Evolutionary conservation across 2,329 filamentous ascomycete species (phyloP).

Genomic region (Capronia coronata): DNA sequence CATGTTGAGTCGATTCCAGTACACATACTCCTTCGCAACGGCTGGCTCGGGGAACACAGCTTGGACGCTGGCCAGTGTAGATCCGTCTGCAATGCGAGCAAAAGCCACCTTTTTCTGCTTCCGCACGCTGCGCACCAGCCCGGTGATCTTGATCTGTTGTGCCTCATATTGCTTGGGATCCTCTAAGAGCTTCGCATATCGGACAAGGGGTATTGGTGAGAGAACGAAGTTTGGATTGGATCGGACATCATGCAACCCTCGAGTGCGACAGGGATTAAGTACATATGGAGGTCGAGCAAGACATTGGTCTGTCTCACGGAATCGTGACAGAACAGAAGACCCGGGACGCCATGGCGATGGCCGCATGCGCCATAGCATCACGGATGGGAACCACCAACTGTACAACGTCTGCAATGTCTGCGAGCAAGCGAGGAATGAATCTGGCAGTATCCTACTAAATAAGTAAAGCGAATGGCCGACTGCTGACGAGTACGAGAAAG

Average conservation of each 20-base stretch:
- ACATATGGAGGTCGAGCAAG: not conserved
- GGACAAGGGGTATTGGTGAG: constrained; percentile 3
- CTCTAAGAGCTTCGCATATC: constrained; percentile 11
- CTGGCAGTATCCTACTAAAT: not conserved
- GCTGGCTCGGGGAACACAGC: constrained; percentile 63
- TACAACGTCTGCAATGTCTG: not conserved
- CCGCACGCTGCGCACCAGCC: constrained; percentile 45
- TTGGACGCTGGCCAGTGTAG: constrained; percentile 70
- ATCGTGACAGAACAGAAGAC: not conserved
- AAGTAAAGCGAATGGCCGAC: not conserved
- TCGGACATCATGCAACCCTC: constrained; percentile 3
- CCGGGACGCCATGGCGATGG: constrained; percentile 16
- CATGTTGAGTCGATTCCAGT: constrained; percentile 27
- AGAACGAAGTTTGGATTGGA: not conserved
- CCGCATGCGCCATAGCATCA: constrained; percentile 21
- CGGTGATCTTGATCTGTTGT: constrained; percentile 15
- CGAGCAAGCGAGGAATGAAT: not conserved
- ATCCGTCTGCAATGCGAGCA: constrained; percentile 80
- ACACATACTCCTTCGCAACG: constrained; percentile 64
- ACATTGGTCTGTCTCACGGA: not conserved
- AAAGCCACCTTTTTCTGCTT: constrained; percentile 82
- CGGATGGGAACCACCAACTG: constrained; percentile 1
- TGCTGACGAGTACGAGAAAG: too few species aligned
- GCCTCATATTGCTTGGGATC: not conserved
- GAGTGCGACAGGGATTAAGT: not conserved